Evolutionary conservation across 2,329 filamentous ascomycete genomes (phyloP).

Genomic region (Diaporthe australafricana): DNA sequence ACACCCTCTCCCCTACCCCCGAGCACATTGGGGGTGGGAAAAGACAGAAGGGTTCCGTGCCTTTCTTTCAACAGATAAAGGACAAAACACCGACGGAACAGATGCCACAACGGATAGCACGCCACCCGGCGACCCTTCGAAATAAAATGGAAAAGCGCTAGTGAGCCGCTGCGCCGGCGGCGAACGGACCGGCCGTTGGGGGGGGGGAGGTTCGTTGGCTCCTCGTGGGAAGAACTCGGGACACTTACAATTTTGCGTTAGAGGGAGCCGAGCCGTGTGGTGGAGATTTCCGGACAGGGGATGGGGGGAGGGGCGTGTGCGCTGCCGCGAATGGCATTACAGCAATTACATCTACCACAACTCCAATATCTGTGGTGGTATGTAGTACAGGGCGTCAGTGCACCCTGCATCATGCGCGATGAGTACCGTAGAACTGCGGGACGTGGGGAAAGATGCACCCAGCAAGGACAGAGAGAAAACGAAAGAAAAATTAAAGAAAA

Average conservation of each 20-base stretch:
- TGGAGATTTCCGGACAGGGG: not conserved
- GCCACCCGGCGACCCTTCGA: slow-evolving; percentile 14
- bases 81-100: slow-evolving; percentile 12
- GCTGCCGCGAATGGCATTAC: not conserved
- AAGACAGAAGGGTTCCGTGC: too few relatives aligned
- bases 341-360: not conserved
- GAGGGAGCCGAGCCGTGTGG: not conserved
- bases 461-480: not conserved
- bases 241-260: not conserved
- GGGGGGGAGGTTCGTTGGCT: not conserved
- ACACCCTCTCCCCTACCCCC: not conserved
- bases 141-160: not conserved
- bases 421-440: not conserved
- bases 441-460: not conserved
- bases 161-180: not conserved
- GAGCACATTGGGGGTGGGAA: too few relatives aligned
- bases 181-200: slow-evolving; percentile 23
- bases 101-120: not conserved
- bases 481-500: not conserved
- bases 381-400: not conserved
- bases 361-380: not conserved
- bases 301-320: not conserved
- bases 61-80: not conserved
- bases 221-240: too few relatives aligned
- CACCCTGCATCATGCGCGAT: too few relatives aligned